phyloP scores from a whole-genome alignment of 257 asterid genomes.

The Oldenlandia corymbosa region DNA sequence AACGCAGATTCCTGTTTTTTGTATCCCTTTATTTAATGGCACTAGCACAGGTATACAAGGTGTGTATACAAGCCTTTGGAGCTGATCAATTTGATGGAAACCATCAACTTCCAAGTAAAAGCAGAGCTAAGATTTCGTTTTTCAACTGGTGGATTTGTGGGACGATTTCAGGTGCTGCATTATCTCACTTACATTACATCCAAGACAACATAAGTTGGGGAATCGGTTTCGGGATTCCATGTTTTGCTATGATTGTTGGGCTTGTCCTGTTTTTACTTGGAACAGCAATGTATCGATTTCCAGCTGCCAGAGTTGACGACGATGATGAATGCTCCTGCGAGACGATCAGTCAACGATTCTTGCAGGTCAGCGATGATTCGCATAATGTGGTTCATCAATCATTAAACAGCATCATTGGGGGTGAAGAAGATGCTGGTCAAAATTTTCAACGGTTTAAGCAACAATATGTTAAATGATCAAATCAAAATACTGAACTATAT shows the following conservation, averaged over 20 bases:
- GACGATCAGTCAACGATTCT: neutral
- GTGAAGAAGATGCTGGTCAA: too few species aligned
- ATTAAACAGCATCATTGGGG: too few species aligned
- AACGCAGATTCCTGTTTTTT: conserved; percentile 20
- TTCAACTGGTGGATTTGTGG: conserved; percentile 47
- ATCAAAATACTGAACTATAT: too few species aligned
- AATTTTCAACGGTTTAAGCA: too few species aligned
- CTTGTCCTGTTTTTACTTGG: conserved; percentile 27
- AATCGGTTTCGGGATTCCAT: conserved; percentile 35
- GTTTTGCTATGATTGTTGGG: conserved; percentile 28
- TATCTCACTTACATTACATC: conserved; percentile 26
- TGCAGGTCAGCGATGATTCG: neutral
- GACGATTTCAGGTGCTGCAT: conserved; percentile 12
- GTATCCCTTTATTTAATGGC: conserved; percentile 32
- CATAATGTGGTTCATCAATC: too few species aligned
- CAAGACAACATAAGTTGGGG: conserved; percentile 35
- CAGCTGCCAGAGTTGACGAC: neutral
- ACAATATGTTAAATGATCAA: too few species aligned
- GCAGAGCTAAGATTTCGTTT: conserved; percentile 35
- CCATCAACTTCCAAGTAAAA: conserved; percentile 9
- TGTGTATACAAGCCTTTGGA: conserved; percentile 42
- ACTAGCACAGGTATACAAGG: conserved; percentile 32
- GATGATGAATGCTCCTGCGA: conserved; percentile 13
- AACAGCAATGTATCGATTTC: conserved; percentile 23
- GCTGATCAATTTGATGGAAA: conserved; percentile 42